Conservation (phyloP, 148 eudicot genomes). For the Silene latifolia region DNA sequence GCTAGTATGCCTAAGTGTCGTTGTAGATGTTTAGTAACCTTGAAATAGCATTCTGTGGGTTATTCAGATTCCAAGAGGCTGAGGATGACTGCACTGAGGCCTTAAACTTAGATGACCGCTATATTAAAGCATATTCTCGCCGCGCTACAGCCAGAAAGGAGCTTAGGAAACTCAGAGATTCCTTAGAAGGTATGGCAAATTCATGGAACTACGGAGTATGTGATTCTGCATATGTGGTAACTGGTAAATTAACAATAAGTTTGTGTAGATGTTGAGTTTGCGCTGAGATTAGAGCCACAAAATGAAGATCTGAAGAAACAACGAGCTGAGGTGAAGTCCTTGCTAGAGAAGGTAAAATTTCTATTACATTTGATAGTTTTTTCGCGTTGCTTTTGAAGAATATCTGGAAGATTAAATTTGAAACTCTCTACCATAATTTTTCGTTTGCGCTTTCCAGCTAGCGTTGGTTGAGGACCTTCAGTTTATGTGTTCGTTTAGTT, state of each 20-base stretch:
- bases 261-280: conserved; percentile 83
- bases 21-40: background rate
- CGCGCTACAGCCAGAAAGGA: conserved; percentile 93
- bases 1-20: background rate
- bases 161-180: conserved; percentile 75
- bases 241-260: conserved; percentile 16
- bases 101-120: conserved; percentile 86
- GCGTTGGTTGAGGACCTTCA: background rate
- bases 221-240: conserved; percentile 8
- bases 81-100: conserved; percentile 97
- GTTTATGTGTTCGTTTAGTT: background rate
- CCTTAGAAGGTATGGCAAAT: conserved; percentile 58
- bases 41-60: conserved; percentile 8
- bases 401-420: background rate
- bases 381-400: background rate
- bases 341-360: conserved; percentile 63
- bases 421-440: background rate
- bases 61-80: conserved; percentile 76
- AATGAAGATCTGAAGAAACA: conserved; percentile 90
- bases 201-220: background rate
- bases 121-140: conserved; percentile 93
- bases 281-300: conserved; percentile 83
- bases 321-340: conserved; percentile 61
- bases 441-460: background rate
- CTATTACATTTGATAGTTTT: background rate